These are phyloP conservation scores for Inonotus obliquus DNA, from an alignment of 1,284 basidiomycete species.

Conservation along the genomic window DNA sequence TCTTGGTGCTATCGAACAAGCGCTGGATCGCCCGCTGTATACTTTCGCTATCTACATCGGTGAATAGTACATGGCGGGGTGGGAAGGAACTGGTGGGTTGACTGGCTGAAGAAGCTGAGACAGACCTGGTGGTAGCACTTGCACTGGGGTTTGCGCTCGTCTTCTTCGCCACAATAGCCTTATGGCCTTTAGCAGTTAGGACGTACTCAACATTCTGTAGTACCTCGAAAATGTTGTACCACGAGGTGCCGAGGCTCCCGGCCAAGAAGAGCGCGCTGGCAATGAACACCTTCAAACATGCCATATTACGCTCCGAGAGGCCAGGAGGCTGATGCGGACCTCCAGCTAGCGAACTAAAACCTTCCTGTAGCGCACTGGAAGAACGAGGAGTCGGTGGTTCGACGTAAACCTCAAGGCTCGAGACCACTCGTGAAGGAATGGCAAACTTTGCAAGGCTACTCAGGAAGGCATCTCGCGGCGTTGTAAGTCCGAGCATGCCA, in stretches of 20 bases:
- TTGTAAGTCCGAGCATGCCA: conserved; percentile 81
- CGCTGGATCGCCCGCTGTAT: conserved; percentile 71
- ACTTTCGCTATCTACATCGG: conserved; percentile 74
- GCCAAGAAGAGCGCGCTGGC: conserved; percentile 79
- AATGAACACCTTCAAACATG: conserved; percentile 83
- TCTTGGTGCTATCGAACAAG: conserved; percentile 80
- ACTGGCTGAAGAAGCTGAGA: conserved; percentile 25
- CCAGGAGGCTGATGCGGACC: conserved; percentile 50
- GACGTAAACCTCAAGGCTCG: conserved; percentile 65
- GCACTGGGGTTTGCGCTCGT: conserved; percentile 35
- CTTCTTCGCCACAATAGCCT: conserved; percentile 26
- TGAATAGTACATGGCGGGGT: conserved; percentile 53
- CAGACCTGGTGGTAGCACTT: conserved; percentile 32
- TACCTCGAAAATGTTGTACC: conserved; percentile 88
- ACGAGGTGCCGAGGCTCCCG: conserved; percentile 79
- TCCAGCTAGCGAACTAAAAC: conserved; percentile 39
- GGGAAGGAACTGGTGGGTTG: conserved; percentile 1
- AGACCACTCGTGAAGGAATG: conserved; percentile 83
- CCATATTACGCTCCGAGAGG: conserved; percentile 84
- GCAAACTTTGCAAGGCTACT: conserved; percentile 83
- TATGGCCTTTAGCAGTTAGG: conserved; percentile 53
- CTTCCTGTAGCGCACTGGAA: conserved; percentile 69
- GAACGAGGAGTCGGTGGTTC: conserved; percentile 63
- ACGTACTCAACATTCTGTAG: conserved; percentile 93
- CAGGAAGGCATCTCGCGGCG: conserved; percentile 92